Percentiles rank a stretch among this genome's conserved stretches.
Evolutionary conservation across 345 rosid genomes (phyloP).

Genomic region (Aurinia saxatilis): DNA sequence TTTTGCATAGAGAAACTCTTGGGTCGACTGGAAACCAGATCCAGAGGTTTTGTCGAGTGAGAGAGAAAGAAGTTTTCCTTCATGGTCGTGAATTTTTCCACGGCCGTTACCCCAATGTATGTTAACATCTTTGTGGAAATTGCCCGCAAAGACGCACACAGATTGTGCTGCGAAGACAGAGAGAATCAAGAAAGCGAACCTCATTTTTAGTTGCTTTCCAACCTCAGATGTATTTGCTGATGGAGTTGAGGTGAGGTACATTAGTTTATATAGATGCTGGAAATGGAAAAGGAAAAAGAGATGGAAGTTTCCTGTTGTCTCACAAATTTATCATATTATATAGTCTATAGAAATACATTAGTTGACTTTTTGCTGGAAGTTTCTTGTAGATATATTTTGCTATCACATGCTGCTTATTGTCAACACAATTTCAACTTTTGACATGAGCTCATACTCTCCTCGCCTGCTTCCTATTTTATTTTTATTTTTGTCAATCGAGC

Average conservation of each 20-base stretch:
- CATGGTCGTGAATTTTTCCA: slow-evolving; percentile 39
- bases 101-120: slow-evolving; percentile 62
- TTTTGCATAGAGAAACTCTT: slow-evolving; percentile 45
- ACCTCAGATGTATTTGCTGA: slow-evolving; percentile 26
- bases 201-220: slow-evolving; percentile 7
- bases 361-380: too few species aligned
- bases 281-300: too few species aligned
- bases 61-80: slow-evolving; percentile 51
- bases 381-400: too few species aligned
- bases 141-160: slow-evolving; percentile 26
- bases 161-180: slow-evolving; percentile 8
- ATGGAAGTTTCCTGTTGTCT: too few species aligned
- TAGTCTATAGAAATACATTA: too few species aligned
- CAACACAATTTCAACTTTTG: too few species aligned
- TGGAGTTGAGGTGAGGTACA: not conserved
- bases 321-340: too few species aligned
- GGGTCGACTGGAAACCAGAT: slow-evolving; percentile 51
- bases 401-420: too few species aligned
- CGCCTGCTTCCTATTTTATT: too few species aligned
- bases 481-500: too few species aligned
- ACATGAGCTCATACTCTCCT: too few species aligned
- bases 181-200: slow-evolving; percentile 9
- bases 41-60: slow-evolving; percentile 53
- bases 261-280: too few species aligned
- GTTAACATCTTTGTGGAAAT: slow-evolving; percentile 37